phyloP scores from a whole-genome alignment of 140 eudicot species.

The Anethum foeniculum region DNA sequence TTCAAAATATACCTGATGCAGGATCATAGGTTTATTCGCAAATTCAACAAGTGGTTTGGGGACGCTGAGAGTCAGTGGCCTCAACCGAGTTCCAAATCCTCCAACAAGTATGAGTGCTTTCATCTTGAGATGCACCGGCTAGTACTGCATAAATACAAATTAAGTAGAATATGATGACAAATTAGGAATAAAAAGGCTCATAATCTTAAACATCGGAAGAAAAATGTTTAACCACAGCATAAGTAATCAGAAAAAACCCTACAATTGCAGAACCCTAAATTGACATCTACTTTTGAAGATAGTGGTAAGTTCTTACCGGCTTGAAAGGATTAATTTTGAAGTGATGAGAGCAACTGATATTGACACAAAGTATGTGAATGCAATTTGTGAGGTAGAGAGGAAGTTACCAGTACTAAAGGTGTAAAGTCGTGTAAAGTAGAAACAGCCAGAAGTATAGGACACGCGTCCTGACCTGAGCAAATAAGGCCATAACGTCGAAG shows the following conservation, averaged over 20 bases:
- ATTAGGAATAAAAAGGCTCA: conserved; percentile 18
- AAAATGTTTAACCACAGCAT: conserved; percentile 11
- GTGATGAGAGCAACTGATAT: conserved; percentile 22
- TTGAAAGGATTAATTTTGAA: conserved; percentile 18
- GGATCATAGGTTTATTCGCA: conserved; percentile 96
- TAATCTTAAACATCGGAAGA: conserved; percentile 11
- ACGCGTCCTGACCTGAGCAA: conserved; percentile 16
- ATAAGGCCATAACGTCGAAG: conserved; percentile 1
- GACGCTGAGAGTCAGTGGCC: conserved; percentile 89
- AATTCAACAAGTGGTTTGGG: conserved; percentile 98
- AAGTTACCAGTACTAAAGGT: conserved; percentile 16
- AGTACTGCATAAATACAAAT: conserved; percentile 9
- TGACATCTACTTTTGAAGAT: conserved; percentile 19
- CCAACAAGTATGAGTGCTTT: conserved; percentile 99
- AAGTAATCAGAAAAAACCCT: conserved; percentile 34
- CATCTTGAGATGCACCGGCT: conserved; percentile 45
- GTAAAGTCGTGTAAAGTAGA: conserved; percentile 17
- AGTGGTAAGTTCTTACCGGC: conserved; percentile 12
- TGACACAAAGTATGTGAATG: conserved; percentile 29
- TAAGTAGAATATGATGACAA: conserved; percentile 15
- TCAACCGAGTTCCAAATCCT: conserved; percentile 93
- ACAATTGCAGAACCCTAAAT: conserved; percentile 23
- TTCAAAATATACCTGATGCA: conserved; percentile 65
- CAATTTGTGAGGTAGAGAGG: conserved; percentile 9
- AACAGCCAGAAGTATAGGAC: conserved; percentile 14